A percentile compares a stretch with the other conserved stretches of the same genome.
Conservation (phyloP, 768 basidiomycete genomes). For the Lactarius trivialis region DNA sequence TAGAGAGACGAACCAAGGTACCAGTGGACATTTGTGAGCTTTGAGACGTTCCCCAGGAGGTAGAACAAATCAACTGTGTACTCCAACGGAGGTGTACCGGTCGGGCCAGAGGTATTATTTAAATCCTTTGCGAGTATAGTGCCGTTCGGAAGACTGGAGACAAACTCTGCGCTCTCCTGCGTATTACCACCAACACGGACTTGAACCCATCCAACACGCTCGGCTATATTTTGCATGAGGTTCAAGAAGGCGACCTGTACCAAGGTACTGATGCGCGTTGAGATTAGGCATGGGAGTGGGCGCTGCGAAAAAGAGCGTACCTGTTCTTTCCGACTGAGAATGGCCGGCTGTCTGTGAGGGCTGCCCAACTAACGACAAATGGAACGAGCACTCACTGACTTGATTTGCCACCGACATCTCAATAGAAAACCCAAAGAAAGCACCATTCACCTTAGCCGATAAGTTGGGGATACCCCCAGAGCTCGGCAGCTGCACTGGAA, state of each 20-base stretch:
- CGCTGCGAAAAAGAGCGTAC: background rate
- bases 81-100: slow-evolving; percentile 59
- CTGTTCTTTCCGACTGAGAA: slow-evolving; percentile 44
- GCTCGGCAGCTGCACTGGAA: slow-evolving; percentile 38
- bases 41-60: slow-evolving; percentile 53
- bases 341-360: background rate
- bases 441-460: slow-evolving; percentile 40
- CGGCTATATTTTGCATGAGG: slow-evolving; percentile 60
- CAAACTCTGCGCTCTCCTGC: slow-evolving; percentile 57
- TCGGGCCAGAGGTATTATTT: slow-evolving; percentile 38
- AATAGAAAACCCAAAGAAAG: slow-evolving; percentile 69
- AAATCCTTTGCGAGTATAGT: slow-evolving; percentile 49
- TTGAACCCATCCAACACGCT: slow-evolving; percentile 53
- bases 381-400: slow-evolving; percentile 43
- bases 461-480: slow-evolving; percentile 27
- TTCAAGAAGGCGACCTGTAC: slow-evolving; percentile 67
- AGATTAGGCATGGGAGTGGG: background rate
- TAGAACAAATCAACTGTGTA: slow-evolving; percentile 63
- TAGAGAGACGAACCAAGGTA: slow-evolving; percentile 40
- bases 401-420: slow-evolving; percentile 69
- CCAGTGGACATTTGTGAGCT: slow-evolving; percentile 55
- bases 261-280: slow-evolving; percentile 34
- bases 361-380: background rate
- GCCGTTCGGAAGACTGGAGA: slow-evolving; percentile 42
- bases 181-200: slow-evolving; percentile 77